These are phyloP conservation scores for Talaromyces stipitatus DNA, from an alignment of 495 filamentous ascomycete genomes.

Conservation along the genomic window DNA sequence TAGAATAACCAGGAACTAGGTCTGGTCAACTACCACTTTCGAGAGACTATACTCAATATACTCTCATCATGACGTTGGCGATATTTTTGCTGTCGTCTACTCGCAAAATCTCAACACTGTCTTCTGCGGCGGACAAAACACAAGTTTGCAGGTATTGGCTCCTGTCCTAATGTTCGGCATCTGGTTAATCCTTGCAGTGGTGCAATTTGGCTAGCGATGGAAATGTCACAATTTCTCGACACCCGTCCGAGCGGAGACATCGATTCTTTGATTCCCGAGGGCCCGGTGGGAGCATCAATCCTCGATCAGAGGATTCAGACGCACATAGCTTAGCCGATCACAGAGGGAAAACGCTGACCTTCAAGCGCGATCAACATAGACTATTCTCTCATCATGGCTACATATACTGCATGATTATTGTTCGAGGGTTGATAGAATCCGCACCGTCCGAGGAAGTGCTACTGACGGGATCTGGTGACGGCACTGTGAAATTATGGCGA, in stretches of 20 bases:
- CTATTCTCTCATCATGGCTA: conserved; percentile 94
- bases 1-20: conserved; percentile 36
- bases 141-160: conserved; percentile 64
- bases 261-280: conserved; percentile 91
- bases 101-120: conserved; percentile 69
- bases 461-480: conserved; percentile 88
- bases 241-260: conserved; percentile 77
- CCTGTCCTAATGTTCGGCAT: conserved; percentile 33
- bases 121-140: conserved; percentile 92
- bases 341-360: conserved; percentile 66
- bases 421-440: conserved; percentile 54
- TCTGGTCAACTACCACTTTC: conserved; percentile 58
- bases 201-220: conserved; percentile 49
- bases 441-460: conserved; percentile 68
- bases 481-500: conserved; percentile 84
- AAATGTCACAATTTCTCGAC: conserved; percentile 52
- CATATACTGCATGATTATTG: conserved; percentile 87
- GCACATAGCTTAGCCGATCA: conserved; percentile 27
- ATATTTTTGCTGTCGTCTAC: conserved; percentile 89
- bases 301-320: conserved; percentile 47
- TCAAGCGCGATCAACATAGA: conserved; percentile 70
- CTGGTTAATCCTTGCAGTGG: conserved; percentile 37
- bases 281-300: conserved; percentile 70
- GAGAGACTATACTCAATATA: conserved; percentile 80
- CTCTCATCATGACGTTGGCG: conserved; percentile 88